Evolutionary conservation across 768 basidiomycete genomes (phyloP).

Genomic region (Leccinum pellstonianum): DNA sequence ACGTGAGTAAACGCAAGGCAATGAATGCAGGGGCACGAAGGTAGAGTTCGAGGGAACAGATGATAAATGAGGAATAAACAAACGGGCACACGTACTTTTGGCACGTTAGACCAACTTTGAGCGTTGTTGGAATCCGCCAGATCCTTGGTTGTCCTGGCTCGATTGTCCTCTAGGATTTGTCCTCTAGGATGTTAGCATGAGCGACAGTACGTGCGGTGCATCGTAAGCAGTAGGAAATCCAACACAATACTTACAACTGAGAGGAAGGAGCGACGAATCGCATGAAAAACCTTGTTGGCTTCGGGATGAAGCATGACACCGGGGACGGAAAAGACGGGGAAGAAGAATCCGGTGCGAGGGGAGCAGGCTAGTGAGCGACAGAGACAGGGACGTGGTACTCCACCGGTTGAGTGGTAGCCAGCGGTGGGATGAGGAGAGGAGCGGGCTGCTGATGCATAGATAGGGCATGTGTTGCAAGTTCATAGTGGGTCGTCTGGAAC

Average conservation of each 20-base stretch:
- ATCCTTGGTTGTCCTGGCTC: conserved; percentile 85
- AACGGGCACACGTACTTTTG: conserved; percentile 58
- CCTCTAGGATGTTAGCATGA: conserved; percentile 37
- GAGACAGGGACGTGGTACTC: conserved; percentile 19
- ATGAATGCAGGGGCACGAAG: conserved; percentile 4
- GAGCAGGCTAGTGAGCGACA: conserved; percentile 19
- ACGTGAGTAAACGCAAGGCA: conserved; percentile 12
- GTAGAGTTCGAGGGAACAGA: conserved; percentile 11
- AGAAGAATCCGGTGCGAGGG: conserved; percentile 17
- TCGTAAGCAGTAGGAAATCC: conserved; percentile 16
- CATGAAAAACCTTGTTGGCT: conserved; percentile 69
- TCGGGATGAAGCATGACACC: conserved; percentile 69
- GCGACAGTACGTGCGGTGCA: conserved; percentile 19
- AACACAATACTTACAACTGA: conserved; percentile 57
- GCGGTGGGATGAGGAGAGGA: too few species aligned
- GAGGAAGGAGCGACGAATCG: conserved; percentile 69
- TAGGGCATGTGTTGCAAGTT: too few species aligned
- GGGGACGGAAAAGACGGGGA: conserved; percentile 56
- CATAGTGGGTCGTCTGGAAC: too few species aligned
- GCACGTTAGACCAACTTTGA: conserved; percentile 63
- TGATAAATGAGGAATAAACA: conserved; percentile 7
- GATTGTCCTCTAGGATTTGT: conserved; percentile 67
- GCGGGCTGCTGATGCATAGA: too few species aligned
- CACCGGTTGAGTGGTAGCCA: too few species aligned
- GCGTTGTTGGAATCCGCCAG: conserved; percentile 62